Percentiles rank a stretch among this genome's conserved stretches.
These are phyloP conservation scores for Candida albicans DNA, from an alignment of 1,139 yeast genomes.

Conservation along the genomic window DNA sequence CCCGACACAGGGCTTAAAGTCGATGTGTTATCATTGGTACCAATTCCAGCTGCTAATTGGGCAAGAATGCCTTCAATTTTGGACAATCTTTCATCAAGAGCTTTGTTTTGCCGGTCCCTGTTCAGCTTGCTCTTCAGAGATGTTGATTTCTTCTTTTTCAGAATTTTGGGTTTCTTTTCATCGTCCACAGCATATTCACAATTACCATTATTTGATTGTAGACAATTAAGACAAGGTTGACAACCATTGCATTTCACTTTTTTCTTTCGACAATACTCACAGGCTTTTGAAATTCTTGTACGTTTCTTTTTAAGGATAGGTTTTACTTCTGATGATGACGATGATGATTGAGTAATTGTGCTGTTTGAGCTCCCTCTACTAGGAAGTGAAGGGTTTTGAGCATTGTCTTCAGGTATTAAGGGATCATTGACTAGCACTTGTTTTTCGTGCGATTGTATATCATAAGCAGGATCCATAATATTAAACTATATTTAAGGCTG, in stretches of 20 bases:
- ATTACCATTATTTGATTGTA: constrained; percentile 21
- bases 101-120: constrained; percentile 7
- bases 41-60: constrained; percentile 10
- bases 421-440: background rate
- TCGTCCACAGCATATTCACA: constrained; percentile 30
- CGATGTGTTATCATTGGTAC: background rate
- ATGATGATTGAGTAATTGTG: constrained; percentile 2
- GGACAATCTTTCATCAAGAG: constrained; percentile 6
- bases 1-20: too few species aligned
- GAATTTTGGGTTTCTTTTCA: constrained; percentile 15
- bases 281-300: constrained; percentile 47
- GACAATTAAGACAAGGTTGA: constrained; percentile 44
- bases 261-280: constrained; percentile 50
- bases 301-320: constrained; percentile 4
- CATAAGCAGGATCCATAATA: too few species aligned
- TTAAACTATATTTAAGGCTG: too few species aligned
- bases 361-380: background rate
- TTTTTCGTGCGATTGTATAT: too few species aligned
- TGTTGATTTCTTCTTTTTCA: constrained; percentile 1
- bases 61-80: constrained; percentile 11
- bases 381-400: background rate
- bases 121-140: constrained; percentile 10
- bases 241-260: constrained; percentile 53
- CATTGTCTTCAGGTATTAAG: background rate
- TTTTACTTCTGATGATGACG: background rate